Base-by-base conservation (phyloP, 805 yeast species). In the Saturnispora dispora region DNA sequence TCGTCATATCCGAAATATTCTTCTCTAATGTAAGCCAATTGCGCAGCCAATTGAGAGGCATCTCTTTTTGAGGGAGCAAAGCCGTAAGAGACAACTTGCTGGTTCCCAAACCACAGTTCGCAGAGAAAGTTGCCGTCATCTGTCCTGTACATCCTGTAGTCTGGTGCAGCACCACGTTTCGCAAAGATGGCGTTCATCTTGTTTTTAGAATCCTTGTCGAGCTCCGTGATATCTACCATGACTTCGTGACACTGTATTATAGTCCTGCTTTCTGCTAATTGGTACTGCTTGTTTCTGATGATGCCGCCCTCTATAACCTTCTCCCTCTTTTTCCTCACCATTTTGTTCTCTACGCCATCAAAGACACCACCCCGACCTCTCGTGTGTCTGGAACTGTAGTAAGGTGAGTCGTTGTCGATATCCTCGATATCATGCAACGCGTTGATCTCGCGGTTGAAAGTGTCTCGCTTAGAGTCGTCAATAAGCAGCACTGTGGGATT, bases 1-100 rank as follows among this genome's bases (percentile, higher is more conserved):
- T 48, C 36, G 18, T 27, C 33, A n/a, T 46, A 46, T 2, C 51
- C 58, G 17, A 52, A 55, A n/a, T 47, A 48, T 17, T 47, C 52
- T 25, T 55, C 58, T 17, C 58, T 37, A 10, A 53, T 53, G 35
- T 41, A 39, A 1, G 58, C 58, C 27, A 55, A 25, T 47, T 53
- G 54, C 5, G 60, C 60, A 27, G 60, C 60, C 40, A 56, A 50
- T 28, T 56, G 60, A n/a, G 55, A 46, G 2, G 60, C 48, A 32
- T 48, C 37, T 25, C 47, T 46, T 22, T 55, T 57, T 23, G 41
- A 54, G 17, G 27, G 20, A 11, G 55, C 57, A 7, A 56, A 23
- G 7, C 60, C 60, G 45, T 55, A 56, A 6, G 51, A n/a, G 3
- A 57, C 56, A 30, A 55, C 53, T 35, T 57, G 57, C 4, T 17